Evolutionary conservation across 2,329 filamentous ascomycete genomes (phyloP), one percentile per base, ranked within the genome.

Genomic region (Colletotrichum melonis): DNA sequence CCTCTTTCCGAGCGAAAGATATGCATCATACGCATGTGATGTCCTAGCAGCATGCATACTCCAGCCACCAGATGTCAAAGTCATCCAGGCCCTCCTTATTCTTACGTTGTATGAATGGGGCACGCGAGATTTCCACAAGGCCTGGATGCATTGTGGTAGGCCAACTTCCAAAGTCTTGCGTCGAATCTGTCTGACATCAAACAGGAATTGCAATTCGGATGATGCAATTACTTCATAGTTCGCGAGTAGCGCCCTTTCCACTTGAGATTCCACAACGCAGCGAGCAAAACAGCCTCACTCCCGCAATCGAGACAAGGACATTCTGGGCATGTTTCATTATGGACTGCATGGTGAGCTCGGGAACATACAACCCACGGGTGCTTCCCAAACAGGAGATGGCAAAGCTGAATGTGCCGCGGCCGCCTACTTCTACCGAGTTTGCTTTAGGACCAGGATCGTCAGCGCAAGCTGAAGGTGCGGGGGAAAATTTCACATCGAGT

Each of bases 321-420:
- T 85, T 84, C 56, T 86, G 85, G 85, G 81, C 81, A 0, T 86
- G 85, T 73, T 86, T 85, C 66, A 81, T 87, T 35, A 82, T 86
- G 79, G 84, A 86, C 69, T 82, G 84, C 11, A 82, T 85, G 63
- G 80, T 86, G 49, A 83, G 83, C 49, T 85, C 83, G 1, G 84
- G 84, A 0, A 84, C 81, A 0, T 83, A 83, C 28, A 82, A 82
- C 8, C 81, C 82, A 0, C 81, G 80, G 4, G 82, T 83, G 78
- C 77, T 84, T 0, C 80, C 81, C 4, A 79, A 83, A 74, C 76
- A 77, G 0, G 80, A 82, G 12, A 82, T 83, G 80, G 69, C 76
- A 0, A 82, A 82, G 55, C 76, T 75, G 80, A 84, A 0, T 77
- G 80, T 60, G 38, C 75, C 66, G 4, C 75, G 12, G 24, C 69